Conservation (phyloP, 1,284 basidiomycete species). For the Pisolithus thermaeus region DNA sequence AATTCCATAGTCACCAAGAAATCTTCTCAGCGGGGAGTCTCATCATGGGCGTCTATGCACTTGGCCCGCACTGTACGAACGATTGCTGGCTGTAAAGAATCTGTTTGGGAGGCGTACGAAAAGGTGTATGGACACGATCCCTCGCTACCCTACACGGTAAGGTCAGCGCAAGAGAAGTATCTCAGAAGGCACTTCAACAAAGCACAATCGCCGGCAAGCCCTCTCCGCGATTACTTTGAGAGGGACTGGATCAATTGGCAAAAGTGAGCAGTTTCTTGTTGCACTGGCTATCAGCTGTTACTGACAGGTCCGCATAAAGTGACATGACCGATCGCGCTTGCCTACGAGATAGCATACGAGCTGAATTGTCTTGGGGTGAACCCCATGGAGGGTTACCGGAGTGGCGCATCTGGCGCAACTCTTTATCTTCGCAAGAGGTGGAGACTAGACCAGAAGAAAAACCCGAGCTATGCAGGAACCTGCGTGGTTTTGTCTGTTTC, state of each 20-base stretch:
- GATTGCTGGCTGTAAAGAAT: conserved; percentile 58
- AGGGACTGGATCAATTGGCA: conserved; percentile 64
- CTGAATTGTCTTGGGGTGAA: conserved; percentile 48
- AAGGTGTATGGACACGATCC: conserved; percentile 39
- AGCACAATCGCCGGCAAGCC: conserved; percentile 25
- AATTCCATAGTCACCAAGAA: conserved; percentile 8
- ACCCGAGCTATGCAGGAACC: conserved; percentile 25
- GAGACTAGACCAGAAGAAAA: conserved; percentile 19
- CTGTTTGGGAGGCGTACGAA: conserved; percentile 61
- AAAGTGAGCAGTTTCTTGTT: conserved; percentile 38
- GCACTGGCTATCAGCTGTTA: background rate
- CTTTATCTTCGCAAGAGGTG: conserved; percentile 17
- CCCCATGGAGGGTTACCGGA: conserved; percentile 45
- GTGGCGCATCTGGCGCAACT: conserved; percentile 48
- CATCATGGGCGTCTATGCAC: conserved; percentile 55
- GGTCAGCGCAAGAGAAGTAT: conserved; percentile 24
- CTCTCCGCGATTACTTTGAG: conserved; percentile 58
- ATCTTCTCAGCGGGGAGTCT: conserved; percentile 26
- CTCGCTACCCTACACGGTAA: conserved; percentile 28
- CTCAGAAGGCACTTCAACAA: conserved; percentile 25
- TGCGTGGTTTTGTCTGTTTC: conserved; percentile 39
- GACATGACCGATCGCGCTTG: conserved; percentile 72
- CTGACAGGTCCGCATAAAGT: conserved; percentile 31
- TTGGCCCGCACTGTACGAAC: conserved; percentile 51
- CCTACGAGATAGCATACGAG: conserved; percentile 45